Percentiles rank a stretch among this genome's conserved stretches.
Conservation (phyloP, 2,329 filamentous ascomycete genomes). For the Cladophialophora yegresii region DNA sequence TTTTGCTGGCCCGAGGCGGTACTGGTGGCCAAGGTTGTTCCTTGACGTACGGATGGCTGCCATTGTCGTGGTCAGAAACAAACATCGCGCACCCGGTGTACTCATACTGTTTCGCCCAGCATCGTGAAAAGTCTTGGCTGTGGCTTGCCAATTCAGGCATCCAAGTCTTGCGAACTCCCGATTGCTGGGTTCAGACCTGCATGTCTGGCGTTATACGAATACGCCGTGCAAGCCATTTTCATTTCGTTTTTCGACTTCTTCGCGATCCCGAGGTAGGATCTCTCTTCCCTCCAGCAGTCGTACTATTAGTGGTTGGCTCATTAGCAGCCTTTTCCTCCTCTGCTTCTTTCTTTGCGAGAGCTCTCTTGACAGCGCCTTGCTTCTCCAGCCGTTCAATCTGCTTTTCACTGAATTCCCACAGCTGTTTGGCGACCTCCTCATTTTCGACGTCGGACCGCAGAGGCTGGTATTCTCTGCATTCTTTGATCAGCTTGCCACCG, state of each 20-base stretch:
- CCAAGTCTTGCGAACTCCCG: constrained; percentile 2
- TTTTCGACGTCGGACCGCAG: constrained; percentile 73
- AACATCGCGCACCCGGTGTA: not conserved
- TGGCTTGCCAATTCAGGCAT: constrained; percentile 18
- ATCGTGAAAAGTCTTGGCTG: constrained; percentile 10
- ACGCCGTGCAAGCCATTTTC: not conserved
- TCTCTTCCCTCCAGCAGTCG: constrained; percentile 29
- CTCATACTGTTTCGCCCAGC: not conserved
- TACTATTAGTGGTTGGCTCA: constrained; percentile 29
- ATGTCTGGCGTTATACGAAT: not conserved
- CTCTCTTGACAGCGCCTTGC: constrained; percentile 66
- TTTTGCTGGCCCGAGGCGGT: not conserved
- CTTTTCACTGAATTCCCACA: constrained; percentile 88
- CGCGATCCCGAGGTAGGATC: constrained; percentile 44
- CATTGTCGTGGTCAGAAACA: not conserved
- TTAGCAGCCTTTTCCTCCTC: constrained; percentile 37
- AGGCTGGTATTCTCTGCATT: constrained; percentile 76
- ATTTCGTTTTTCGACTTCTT: constrained; percentile 44
- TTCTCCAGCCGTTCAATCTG: constrained; percentile 82
- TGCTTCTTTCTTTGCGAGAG: constrained; percentile 57
- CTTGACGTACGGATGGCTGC: not conserved
- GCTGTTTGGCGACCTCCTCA: constrained; percentile 74
- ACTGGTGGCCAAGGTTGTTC: not conserved
- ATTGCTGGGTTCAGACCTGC: not conserved
- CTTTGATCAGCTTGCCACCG: constrained; percentile 79